Evolutionary conservation across 2,329 filamentous ascomycete genomes (phyloP), one percentile per base, ranked within the genome.

Genomic region (Chrysoporthe cubensis): DNA sequence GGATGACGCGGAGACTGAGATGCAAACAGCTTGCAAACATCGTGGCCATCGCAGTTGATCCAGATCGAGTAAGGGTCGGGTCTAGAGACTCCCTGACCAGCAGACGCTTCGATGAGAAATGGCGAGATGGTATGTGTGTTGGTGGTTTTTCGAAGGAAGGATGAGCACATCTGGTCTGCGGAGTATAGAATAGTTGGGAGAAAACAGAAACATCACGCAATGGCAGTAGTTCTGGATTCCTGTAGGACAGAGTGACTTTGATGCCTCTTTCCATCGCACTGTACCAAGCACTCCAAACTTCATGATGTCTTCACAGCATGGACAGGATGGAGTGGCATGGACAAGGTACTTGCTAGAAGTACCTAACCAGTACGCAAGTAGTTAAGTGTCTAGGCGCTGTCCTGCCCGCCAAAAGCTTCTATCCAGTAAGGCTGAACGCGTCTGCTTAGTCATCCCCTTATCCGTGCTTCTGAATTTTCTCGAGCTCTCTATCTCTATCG

Each of bases 1-100:
- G 57, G 77, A 80, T 26, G 72, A 72, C 40, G 50, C 63, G 40
- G 54, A 40, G 8, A 42, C 9, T 8, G 11, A n/a, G 18, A 13
- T 37, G 44, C 50, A 43, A 56, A 18, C 43, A 26, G 50, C 4
- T 37, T 9, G 37, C 2, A 18, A 54, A 14, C 26, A 14, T 11
- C 50, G 37, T 21, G 8, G 21, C 14, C 13, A 34, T 32, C 26
- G 26, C 26, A 26, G 26, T 26, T 26, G 26, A 26, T 26, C 2
- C n/a, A 52, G 9, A 32, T 52, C 21, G 48, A 52, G 21, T 26
- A 26, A 26, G 26, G 26, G 26, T 26, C 37, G 37, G 37, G 37
- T 40, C 37, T 9, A 40, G 5, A 40, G 37, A 40, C 9, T 40
- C 21, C n/a, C 21, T 32, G 2, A 34, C 7, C 50, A 34, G 50